Evolutionary conservation across 495 filamentous ascomycete species (phyloP).

Genomic region (Xylaria curta): DNA sequence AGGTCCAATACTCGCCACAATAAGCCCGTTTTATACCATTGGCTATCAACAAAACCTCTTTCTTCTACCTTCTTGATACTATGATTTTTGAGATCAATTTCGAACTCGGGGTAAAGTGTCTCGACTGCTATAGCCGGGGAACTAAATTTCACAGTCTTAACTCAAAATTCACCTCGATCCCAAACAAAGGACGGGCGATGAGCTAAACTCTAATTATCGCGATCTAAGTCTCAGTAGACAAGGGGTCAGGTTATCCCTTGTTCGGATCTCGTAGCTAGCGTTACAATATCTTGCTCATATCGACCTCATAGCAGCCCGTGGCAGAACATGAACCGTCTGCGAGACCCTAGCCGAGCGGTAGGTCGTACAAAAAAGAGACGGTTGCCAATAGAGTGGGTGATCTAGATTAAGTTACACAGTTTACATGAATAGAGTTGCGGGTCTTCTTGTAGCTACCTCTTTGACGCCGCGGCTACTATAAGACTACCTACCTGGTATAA

Average conservation of each 20-base stretch:
- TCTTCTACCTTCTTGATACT: background rate
- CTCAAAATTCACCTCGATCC: too few relatives aligned
- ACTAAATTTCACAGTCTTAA: background rate
- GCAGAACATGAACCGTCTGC: background rate
- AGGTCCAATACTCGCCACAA: background rate
- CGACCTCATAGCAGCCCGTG: constrained; percentile 12
- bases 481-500: too few relatives aligned
- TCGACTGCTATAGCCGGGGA: background rate
- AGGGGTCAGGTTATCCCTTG: background rate
- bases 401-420: background rate
- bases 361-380: background rate
- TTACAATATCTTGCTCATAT: constrained; percentile 24
- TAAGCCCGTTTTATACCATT: background rate
- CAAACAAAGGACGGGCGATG: background rate
- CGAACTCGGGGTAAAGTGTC: background rate
- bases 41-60: background rate
- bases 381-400: background rate
- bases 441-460: constrained; percentile 1
- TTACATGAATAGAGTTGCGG: background rate
- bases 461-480: constrained; percentile 4
- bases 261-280: constrained; percentile 6
- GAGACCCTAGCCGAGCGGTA: background rate
- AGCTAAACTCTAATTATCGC: background rate
- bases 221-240: background rate
- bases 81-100: too few relatives aligned